Evolutionary conservation across 805 yeast species (phyloP).

Genomic region (Yarrowia yakushimensis): DNA sequence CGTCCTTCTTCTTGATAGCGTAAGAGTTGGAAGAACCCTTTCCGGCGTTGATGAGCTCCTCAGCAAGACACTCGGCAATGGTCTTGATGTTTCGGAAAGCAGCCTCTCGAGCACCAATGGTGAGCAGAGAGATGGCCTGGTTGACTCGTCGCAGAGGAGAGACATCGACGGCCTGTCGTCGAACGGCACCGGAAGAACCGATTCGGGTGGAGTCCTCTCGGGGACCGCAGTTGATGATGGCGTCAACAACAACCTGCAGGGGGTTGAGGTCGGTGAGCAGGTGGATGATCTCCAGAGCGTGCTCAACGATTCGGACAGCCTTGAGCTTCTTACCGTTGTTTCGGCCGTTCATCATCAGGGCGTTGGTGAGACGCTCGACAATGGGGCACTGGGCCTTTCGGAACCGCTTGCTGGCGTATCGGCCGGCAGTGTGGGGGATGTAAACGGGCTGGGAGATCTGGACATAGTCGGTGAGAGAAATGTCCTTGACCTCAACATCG

Average conservation of each 20-base stretch:
- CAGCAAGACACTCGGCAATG: conserved; percentile 99
- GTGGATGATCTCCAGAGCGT: conserved; percentile 96
- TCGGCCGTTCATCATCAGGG: conserved; percentile 99
- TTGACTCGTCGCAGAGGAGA: conserved; percentile 99
- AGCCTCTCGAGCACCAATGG: conserved; percentile 99
- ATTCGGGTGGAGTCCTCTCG: conserved; percentile 99
- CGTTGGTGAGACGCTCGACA: conserved; percentile 98
- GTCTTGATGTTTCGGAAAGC: conserved; percentile 99
- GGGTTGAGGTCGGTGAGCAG: conserved; percentile 99
- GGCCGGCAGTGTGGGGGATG: conserved; percentile 99
- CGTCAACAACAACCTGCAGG: conserved; percentile 97
- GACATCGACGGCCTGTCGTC: conserved; percentile 99
- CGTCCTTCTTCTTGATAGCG: conserved; percentile 99
- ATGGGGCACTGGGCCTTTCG: conserved; percentile 99
- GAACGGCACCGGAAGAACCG: conserved; percentile 99
- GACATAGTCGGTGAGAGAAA: conserved; percentile 96
- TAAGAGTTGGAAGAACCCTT: conserved; percentile 99
- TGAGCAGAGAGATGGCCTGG: conserved; percentile 97
- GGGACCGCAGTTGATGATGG: conserved; percentile 99
- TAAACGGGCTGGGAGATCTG: conserved; percentile 97
- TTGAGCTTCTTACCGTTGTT: conserved; percentile 99
- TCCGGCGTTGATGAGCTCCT: conserved; percentile 99
- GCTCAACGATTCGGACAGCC: conserved; percentile 99
- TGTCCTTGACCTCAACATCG: conserved; percentile 95
- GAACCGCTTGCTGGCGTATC: conserved; percentile 99